Evolutionary conservation across 2,329 filamentous ascomycete species (phyloP), one percentile per base, ranked within the genome.

Genomic region (Pseudohalonectria lignicola): DNA sequence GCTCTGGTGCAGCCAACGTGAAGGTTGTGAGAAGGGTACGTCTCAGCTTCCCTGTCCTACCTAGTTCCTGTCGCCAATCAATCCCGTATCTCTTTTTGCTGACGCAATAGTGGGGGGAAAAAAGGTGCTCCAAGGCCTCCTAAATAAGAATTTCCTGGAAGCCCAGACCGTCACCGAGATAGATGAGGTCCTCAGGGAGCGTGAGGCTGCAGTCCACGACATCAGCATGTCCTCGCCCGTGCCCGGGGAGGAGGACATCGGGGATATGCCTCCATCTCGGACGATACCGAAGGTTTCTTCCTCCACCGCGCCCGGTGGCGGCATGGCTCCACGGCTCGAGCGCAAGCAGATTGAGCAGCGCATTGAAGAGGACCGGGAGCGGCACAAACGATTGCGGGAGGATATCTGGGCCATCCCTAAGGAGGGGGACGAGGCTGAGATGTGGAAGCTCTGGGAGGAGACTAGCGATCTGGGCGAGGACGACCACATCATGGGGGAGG

Each of bases 351-450:
- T 95, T 38, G 88, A 96, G 62, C 88, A 96, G 64, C 72, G 92
- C 30, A 94, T 98, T 45, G 93, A 98, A 50, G 93, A 98, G 61
- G 92, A 98, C 59, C 71, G 92, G 4, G 92, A 98, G 59, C 69
- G 92, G 31, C 93, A 98, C 59, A 98, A 98, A 67, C 69, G 90
- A 31, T 66, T 90, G 51, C 68, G 92, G 17, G 92, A 98, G 62
- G 87, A 80, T 50, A 93, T 94, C 45, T 98, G 93, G 92, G 86
- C 87, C 1, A 79, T 94, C 3, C 76, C 76, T 21, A 69, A 73
- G 8, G 36, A 38, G 21, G 71, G 75, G 8, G 68, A 74, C 19
- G 74, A 79, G 26, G 62, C 64, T 10, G 90, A 96, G 60, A 80
- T 86, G 61, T 74, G 80, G 45, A 84, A 77, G 60, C 62, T 93